Base-by-base conservation (phyloP, 139 green algal genomes). In the Chlorokybus atmophyticus region DNA sequence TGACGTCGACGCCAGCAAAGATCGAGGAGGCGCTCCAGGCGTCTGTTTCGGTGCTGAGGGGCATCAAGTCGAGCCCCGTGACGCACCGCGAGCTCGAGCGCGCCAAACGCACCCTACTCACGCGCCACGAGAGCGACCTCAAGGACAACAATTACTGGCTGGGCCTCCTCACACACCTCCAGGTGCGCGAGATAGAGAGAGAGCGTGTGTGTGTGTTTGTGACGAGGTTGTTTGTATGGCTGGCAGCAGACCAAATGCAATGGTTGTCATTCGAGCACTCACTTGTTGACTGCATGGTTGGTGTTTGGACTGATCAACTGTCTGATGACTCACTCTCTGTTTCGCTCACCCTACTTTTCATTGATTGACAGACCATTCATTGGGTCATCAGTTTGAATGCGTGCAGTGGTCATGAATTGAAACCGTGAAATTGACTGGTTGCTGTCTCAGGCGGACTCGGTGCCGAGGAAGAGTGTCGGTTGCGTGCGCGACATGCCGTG, bases 121-220 rank as follows among this genome's bases (percentile, higher is more conserved):
- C 89, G 39, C 81, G 88, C 23, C 91, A 97, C 69, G 91, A 99
- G 75, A 80, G 61, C 3, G 92, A 99, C 50, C 67, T 95, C 3
- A 97, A 86, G 70, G 75, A 86, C 62, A 95, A 95, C 66, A 48
- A 62, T 42, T 94, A 95, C 74, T 92, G 85, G 81, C 67, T 97
- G 52, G 82, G 79, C 27, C 75, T 97, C 55, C 70, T 96, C 23
- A 94, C 88, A 4, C 89, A 96, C 81, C 64, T 94, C 61, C 87
- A 95, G 75, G 49, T 35, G 23, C 59, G 71, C 32, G 32, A 60
- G 19, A 87, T 96, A 61, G 85, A 85, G 2, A 64, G 79, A 47
- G 93, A 94, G 74, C n/a, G n/a, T n/a, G n/a, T n/a, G n/a, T n/a
- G n/a, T n/a, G 72, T 26, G 24, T 48, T 86, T 10, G 73, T 82